Evolutionary conservation across 2,329 filamentous ascomycete species (phyloP).

Genomic region (Cryphonectria carpinicola): DNA sequence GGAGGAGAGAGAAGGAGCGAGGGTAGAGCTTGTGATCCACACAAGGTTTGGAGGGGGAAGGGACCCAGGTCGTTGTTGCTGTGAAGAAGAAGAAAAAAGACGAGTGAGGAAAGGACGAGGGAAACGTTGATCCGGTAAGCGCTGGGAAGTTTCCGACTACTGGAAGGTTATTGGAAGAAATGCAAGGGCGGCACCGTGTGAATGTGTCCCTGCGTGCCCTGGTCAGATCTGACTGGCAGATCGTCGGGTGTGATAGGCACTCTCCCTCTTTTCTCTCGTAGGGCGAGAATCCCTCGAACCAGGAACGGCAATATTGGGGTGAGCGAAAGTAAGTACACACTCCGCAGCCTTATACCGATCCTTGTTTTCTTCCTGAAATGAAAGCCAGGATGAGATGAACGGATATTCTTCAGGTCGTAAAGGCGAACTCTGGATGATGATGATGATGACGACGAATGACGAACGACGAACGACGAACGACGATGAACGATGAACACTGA

Average conservation of each 20-base stretch:
- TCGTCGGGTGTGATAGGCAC: conserved; percentile 6
- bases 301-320: not conserved
- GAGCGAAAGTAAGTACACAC: not conserved
- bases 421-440: too few relatives aligned
- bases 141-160: conserved; percentile 6
- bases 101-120: not conserved
- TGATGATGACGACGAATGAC: too few relatives aligned
- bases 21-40: not conserved
- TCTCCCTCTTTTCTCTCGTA: not conserved
- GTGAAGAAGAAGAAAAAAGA: not conserved
- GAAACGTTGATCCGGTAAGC: conserved; percentile 9
- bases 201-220: not conserved
- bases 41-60: not conserved
- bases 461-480: too few relatives aligned
- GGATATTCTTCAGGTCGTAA: too few relatives aligned
- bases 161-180: conserved; percentile 6
- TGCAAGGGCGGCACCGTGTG: not conserved
- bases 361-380: not conserved
- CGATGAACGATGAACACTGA: not conserved
- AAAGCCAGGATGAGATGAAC: too few relatives aligned
- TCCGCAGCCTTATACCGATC: not conserved
- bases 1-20: not conserved
- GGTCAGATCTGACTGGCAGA: conserved; percentile 7
- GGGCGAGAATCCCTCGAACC: not conserved
- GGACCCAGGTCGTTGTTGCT: not conserved